Evolutionary conservation across 2,329 filamentous ascomycete species (phyloP), one percentile per base, ranked within the genome.

Genomic region (Curvularia sp.): DNA sequence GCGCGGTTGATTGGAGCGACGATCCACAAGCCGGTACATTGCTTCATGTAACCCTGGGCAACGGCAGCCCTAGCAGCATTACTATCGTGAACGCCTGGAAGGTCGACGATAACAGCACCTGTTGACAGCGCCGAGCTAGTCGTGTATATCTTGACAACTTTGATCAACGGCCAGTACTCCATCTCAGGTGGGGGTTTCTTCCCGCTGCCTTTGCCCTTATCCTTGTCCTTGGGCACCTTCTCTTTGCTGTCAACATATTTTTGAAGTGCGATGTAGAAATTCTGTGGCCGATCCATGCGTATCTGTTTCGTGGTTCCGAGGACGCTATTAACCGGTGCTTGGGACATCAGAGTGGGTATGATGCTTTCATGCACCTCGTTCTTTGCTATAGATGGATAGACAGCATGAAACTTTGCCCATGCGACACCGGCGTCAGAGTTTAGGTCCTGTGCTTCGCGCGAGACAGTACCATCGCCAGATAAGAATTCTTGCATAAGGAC

Each of bases 1-100:
- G 84, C 84, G 12, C 86, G 77, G 38, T 79, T 84, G 56, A 89
- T 88, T 0, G 85, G 85, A 1, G 86, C 84, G n/a, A 88, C 83
- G 50, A 88, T 84, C 85, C 85, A 89, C 0, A 88, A 69, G 2
- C 83, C 81, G 1, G 82, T 83, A 61, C 86, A 89, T 60, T 84
- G 79, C 66, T 88, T 84, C 74, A 88, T 82, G 63, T 89, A 89
- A 0, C 79, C 78, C 43, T 81, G 79, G 1, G 86, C 85, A 24
- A 89, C 82, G 2, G 84, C 82, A 39, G 83, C 81, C 49, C 86
- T 80, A 35, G 86, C 86, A 4, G 84, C 81, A 66, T 89, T 89
- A 0, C 82, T 82, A 65, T 89, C 86, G 13, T 85, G 81, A 0
- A 85, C 79, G 42, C 86, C 85, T 5, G 86, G 86, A 9, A 89